Conservation (phyloP, 495 filamentous ascomycete genomes). For the Penicillium samsonianum region DNA sequence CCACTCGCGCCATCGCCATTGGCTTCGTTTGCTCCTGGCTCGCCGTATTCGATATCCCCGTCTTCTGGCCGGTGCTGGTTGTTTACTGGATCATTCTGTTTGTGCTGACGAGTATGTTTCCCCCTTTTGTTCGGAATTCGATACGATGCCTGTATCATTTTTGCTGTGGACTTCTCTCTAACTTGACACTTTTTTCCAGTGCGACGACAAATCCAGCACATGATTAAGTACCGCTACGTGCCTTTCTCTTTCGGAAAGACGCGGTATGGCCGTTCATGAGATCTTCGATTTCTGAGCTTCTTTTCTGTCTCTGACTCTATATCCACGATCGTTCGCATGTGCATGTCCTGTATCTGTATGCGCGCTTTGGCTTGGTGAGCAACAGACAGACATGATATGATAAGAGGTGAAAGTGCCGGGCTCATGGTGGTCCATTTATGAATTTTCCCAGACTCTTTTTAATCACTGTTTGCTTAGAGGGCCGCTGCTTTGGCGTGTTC, state of each 20-base stretch:
- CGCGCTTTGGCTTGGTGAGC: constrained; percentile 15
- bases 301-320: constrained; percentile 18
- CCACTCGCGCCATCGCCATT: constrained; percentile 82
- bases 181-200: constrained; percentile 51
- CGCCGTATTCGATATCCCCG: constrained; percentile 88
- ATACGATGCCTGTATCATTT: neutral
- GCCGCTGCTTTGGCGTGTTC: constrained; percentile 15
- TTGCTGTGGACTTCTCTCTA: neutral
- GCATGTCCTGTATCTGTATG: constrained; percentile 23
- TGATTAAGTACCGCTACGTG: constrained; percentile 99
- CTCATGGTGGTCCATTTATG: constrained; percentile 24
- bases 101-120: constrained; percentile 82
- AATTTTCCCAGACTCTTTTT: constrained; percentile 21
- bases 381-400: constrained; percentile 24
- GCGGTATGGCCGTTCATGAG: constrained; percentile 60
- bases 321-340: constrained; percentile 19
- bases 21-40: constrained; percentile 91
- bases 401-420: constrained; percentile 12
- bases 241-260: constrained; percentile 94
- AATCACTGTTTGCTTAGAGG: constrained; percentile 24
- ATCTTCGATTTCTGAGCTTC: constrained; percentile 6
- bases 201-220: constrained; percentile 98
- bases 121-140: neutral
- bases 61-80: constrained; percentile 98
- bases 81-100: constrained; percentile 99